Conservation (phyloP, 1,284 basidiomycete species). For the Marasmius oreades region DNA sequence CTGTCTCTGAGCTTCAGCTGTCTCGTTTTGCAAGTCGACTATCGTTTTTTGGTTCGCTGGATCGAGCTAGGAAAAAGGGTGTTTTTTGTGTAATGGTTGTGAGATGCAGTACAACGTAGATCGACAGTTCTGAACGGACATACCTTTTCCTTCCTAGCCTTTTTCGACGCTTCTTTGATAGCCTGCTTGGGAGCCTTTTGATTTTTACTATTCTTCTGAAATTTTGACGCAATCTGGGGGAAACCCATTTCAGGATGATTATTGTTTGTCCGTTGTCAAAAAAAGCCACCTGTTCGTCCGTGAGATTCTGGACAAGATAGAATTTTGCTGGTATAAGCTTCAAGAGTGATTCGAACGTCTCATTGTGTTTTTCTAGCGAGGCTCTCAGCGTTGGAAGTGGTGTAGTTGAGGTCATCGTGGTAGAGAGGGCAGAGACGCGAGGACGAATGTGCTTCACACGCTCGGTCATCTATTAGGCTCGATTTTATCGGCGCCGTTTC, state of each 20-base stretch:
- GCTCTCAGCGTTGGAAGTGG: constrained; percentile 44
- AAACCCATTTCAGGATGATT: too few relatives aligned
- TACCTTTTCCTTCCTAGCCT: constrained; percentile 83
- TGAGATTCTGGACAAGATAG: constrained; percentile 72
- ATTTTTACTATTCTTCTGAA: constrained; percentile 88
- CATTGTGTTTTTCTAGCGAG: constrained; percentile 81
- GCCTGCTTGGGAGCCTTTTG: constrained; percentile 79
- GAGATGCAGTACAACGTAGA: background rate
- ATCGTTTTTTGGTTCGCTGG: constrained; percentile 85
- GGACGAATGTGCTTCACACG: background rate
- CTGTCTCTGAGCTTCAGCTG: constrained; percentile 27
- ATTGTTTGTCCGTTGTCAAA: background rate
- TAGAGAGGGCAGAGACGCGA: constrained; percentile 1
- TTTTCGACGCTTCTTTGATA: constrained; percentile 83
- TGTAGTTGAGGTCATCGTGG: constrained; percentile 42
- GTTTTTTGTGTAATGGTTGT: background rate
- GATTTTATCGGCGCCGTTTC: too few relatives aligned
- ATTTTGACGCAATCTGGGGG: constrained; percentile 63
- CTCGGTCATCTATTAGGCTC: too few relatives aligned
- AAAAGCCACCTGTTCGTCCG: constrained; percentile 58
- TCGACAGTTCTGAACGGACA: constrained; percentile 15
- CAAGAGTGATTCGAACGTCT: constrained; percentile 76
- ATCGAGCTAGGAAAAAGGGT: constrained; percentile 61
- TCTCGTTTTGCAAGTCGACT: constrained; percentile 69
- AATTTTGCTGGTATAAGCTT: constrained; percentile 85